Conservation (phyloP, 2,329 filamentous ascomycete genomes). For the Diaporthe sp. region DNA sequence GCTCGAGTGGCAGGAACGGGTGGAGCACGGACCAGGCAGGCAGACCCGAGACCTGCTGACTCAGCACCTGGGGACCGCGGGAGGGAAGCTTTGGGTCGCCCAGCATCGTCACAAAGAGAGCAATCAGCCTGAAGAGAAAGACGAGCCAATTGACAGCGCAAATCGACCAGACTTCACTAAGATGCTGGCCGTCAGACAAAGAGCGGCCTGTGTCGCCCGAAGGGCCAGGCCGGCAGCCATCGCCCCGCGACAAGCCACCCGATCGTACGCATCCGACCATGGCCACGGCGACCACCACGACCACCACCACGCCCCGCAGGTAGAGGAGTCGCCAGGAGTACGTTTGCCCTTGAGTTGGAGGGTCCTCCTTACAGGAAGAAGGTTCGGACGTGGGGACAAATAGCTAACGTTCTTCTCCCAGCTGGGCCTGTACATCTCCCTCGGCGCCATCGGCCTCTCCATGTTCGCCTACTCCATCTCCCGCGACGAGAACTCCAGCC, state of each 20-base stretch:
- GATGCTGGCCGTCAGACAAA: constrained; percentile 56
- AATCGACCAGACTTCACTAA: constrained; percentile 39
- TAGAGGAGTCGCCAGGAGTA: constrained; percentile 71
- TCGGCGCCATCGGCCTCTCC: constrained; percentile 60
- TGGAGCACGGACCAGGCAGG: constrained; percentile 25
- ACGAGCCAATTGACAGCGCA: constrained; percentile 38
- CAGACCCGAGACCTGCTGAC: constrained; percentile 9
- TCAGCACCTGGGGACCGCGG: background rate
- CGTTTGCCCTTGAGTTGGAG: constrained; percentile 48
- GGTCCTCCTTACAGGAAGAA: background rate
- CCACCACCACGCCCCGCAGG: constrained; percentile 55
- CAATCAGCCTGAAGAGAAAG: constrained; percentile 5
- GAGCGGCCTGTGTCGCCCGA: constrained; percentile 54
- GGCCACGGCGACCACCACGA: constrained; percentile 59
- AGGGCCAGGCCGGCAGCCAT: constrained; percentile 50
- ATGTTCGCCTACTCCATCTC: constrained; percentile 64
- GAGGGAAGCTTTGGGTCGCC: constrained; percentile 27
- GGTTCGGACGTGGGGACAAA: background rate
- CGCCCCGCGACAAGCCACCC: constrained; percentile 50
- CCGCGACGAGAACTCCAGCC: constrained; percentile 63
- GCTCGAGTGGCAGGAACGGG: constrained; percentile 2
- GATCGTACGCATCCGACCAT: constrained; percentile 70
- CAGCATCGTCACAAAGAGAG: constrained; percentile 32
- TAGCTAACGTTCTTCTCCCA: constrained; percentile 48
- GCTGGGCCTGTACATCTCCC: constrained; percentile 63